Evolutionary conservation across 176 grass and related monocot genomes (phyloP).

Genomic region (Aegilops tauschii): DNA sequence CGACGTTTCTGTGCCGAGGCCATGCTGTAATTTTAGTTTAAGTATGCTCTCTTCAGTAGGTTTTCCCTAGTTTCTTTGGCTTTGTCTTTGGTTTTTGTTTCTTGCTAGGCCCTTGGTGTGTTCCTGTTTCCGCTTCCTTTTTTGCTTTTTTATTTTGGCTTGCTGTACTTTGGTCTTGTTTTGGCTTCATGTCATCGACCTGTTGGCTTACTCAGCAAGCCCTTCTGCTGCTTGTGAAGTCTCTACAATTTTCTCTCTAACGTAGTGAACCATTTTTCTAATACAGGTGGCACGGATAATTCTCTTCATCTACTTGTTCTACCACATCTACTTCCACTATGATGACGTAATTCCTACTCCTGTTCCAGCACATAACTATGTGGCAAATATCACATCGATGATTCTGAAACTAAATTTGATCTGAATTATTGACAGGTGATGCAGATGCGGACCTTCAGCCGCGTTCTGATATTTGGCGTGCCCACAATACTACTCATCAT

Average conservation of each 20-base stretch:
- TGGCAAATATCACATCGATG: not conserved
- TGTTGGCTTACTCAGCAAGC: not conserved
- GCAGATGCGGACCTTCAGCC: conserved; percentile 64
- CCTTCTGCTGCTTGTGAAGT: not conserved
- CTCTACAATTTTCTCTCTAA: conserved; percentile 13
- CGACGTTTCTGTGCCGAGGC: too few relatives aligned
- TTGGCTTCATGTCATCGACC: not conserved
- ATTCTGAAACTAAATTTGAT: conserved; percentile 23
- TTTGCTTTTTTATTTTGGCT: not conserved
- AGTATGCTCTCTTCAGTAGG: not conserved
- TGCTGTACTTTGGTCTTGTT: not conserved
- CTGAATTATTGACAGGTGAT: conserved; percentile 52
- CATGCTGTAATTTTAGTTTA: not conserved
- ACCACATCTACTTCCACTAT: conserved; percentile 87
- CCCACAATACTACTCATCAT: conserved; percentile 70
- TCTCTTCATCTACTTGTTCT: conserved; percentile 90
- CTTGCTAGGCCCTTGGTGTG: not conserved
- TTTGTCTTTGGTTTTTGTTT: not conserved
- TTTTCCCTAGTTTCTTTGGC: not conserved
- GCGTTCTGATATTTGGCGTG: conserved; percentile 66
- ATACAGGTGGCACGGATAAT: conserved; percentile 92
- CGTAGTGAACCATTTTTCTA: not conserved
- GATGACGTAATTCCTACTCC: conserved; percentile 56
- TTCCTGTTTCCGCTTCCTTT: not conserved
- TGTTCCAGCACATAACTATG: not conserved